Evolutionary conservation across 1,139 yeast species (phyloP), one percentile per base, ranked within the genome.

Genomic region (Geotrichum restrictum): DNA sequence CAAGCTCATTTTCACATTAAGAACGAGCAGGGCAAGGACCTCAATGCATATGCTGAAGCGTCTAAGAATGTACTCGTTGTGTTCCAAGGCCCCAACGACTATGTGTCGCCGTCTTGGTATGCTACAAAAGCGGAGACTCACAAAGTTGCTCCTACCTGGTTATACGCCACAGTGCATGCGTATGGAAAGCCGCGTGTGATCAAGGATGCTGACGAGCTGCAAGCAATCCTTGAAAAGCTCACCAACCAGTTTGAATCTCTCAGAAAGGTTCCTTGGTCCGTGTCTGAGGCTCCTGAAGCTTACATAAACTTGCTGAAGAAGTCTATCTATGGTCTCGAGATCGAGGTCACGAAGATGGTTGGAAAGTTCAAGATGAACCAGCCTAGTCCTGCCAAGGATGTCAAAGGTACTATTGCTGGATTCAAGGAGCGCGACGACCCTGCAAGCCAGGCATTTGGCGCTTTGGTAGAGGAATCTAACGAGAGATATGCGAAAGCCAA

Each of bases 81-180:
- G 3, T 83, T 83, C 70, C 80, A 77, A 63, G 74, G 81, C 3
- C 69, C 66, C 3, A 74, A 81, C 60, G 72, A 80, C 1, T 83
- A 83, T 63, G 76, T 82, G 34, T 70, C 83, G 7, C 88, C 89
- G 2, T 68, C 75, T 14, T 82, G 82, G 74, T 83, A 83, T 62
- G 73, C 75, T 1, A 82, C 83, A 67, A 70, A 74, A 58, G 62
- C 63, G 1, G 75, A 74, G 48, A 79, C 83, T 27, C 85, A 81
- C 57, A 82, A 81, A 60, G 77, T 74, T 39, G 89, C 82, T 8
- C 88, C 88, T 11, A 83, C 89, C 0, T 83, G 88, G 89, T 83
- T 80, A 65, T 83, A 79, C 68, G 82, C 80, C 1, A 69, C 80
- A 3, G 83, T 79, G 37, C 88, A 83, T 61, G 73, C 79, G 40